phyloP scores from a whole-genome alignment of 1,284 basidiomycete genomes.

The Prillingera fragicola region DNA sequence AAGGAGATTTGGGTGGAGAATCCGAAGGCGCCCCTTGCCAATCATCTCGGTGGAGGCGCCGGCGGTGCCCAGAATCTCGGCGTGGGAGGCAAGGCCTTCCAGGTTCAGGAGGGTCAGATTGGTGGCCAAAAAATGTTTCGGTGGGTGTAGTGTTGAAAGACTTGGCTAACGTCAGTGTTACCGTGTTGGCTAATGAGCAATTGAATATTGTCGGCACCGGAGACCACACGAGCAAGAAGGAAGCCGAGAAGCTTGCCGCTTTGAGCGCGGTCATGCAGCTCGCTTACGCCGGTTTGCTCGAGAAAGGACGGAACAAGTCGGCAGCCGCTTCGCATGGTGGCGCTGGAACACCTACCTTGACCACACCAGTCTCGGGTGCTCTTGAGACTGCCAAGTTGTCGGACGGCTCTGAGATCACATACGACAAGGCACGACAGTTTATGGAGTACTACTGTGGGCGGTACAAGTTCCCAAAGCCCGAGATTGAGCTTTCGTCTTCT shows the following conservation, averaged over 20 bases:
- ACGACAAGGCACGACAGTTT: conserved; percentile 77
- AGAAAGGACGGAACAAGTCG: conserved; percentile 15
- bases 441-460: conserved; percentile 91
- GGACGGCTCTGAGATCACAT: conserved; percentile 62
- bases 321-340: conserved; percentile 4
- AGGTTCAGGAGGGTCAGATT: conserved; percentile 29
- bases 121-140: conserved; percentile 31
- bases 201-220: conserved; percentile 50
- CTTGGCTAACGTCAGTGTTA: conserved; percentile 23
- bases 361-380: background rate
- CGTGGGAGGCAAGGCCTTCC: conserved; percentile 22
- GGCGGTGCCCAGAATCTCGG: conserved; percentile 31
- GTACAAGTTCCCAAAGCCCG: conserved; percentile 74
- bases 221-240: conserved; percentile 63
- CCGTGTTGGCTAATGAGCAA: conserved; percentile 27
- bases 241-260: conserved; percentile 70
- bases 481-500: conserved; percentile 57
- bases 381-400: conserved; percentile 50
- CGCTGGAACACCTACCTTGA: conserved; percentile 15
- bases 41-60: conserved; percentile 32
- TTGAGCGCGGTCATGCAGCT: conserved; percentile 68
- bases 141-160: conserved; percentile 16
- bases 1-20: conserved; percentile 45
- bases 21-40: conserved; percentile 45
- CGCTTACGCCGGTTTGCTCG: conserved; percentile 53